Percentiles rank a stretch among this genome's conserved stretches.
phyloP scores from a whole-genome alignment of 1,284 basidiomycete species.

The Leccinum brunneo-olivaceum region DNA sequence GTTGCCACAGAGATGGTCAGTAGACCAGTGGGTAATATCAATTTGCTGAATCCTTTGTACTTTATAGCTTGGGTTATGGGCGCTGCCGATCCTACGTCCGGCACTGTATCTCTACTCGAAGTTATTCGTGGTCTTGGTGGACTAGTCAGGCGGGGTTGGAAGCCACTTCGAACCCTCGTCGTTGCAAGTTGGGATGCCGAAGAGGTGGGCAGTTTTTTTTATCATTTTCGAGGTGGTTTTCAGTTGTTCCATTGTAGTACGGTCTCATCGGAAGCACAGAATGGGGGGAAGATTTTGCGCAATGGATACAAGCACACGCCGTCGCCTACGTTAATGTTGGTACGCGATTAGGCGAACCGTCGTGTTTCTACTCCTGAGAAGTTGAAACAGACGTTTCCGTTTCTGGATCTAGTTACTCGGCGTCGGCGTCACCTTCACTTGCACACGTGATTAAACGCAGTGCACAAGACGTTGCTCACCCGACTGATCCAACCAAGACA shows the following conservation, averaged over 20 bases:
- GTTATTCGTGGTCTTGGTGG: slow-evolving; percentile 77
- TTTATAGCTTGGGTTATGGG: slow-evolving; percentile 54
- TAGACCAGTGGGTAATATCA: slow-evolving; percentile 3
- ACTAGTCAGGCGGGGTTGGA: slow-evolving; percentile 76
- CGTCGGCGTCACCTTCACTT: slow-evolving; percentile 67
- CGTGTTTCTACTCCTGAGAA: slow-evolving; percentile 9
- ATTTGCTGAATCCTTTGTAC: slow-evolving; percentile 22
- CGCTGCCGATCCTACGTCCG: slow-evolving; percentile 81
- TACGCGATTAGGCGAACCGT: slow-evolving; percentile 22
- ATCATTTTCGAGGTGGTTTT: slow-evolving; percentile 2
- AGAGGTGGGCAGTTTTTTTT: slow-evolving; percentile 45
- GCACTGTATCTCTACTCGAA: slow-evolving; percentile 83
- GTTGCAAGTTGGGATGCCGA: slow-evolving; percentile 92
- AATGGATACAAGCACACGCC: slow-evolving; percentile 72
- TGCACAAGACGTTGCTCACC: slow-evolving; percentile 66
- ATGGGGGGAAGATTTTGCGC: slow-evolving; percentile 83
- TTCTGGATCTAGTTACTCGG: slow-evolving; percentile 57
- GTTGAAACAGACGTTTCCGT: slow-evolving; percentile 50
- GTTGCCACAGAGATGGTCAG: slow-evolving; percentile 81
- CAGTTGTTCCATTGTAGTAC: slow-evolving; percentile 43
- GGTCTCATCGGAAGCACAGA: slow-evolving; percentile 84
- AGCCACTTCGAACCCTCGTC: slow-evolving; percentile 82
- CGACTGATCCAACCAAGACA: slow-evolving; percentile 43
- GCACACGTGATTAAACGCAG: slow-evolving; percentile 65
- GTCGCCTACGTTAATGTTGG: slow-evolving; percentile 88